These are phyloP conservation scores for Epichloe bromicola DNA, from an alignment of 2,329 filamentous ascomycete species.

Conservation along the genomic window DNA sequence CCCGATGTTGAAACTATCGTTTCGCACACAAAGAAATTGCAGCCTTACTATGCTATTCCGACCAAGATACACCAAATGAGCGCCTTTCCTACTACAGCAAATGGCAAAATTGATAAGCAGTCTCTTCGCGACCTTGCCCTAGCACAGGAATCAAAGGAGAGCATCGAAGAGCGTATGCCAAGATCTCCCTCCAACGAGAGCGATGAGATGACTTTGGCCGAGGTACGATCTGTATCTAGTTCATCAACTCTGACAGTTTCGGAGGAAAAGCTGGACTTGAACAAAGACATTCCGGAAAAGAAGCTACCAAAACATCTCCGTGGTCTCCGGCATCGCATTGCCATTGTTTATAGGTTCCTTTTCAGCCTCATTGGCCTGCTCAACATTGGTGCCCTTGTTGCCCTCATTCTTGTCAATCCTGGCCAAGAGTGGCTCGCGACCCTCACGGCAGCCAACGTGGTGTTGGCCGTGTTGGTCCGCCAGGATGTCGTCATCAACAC, in stretches of 20 bases:
- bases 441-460: slow-evolving; percentile 35
- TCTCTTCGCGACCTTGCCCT: slow-evolving; percentile 24
- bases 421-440: slow-evolving; percentile 25
- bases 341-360: slow-evolving; percentile 42
- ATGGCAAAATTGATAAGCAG: slow-evolving; percentile 44
- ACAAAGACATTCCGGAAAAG: slow-evolving; percentile 26
- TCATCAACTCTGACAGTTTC: slow-evolving; percentile 18
- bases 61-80: slow-evolving; percentile 28
- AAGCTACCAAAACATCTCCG: slow-evolving; percentile 24
- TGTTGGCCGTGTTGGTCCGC: slow-evolving; percentile 36
- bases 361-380: slow-evolving; percentile 39
- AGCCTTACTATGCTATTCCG: slow-evolving; percentile 44
- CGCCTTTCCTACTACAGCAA: slow-evolving; percentile 35
- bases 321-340: slow-evolving; percentile 29
- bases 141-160: slow-evolving; percentile 4
- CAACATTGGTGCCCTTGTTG: slow-evolving; percentile 35
- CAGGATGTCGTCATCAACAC: slow-evolving; percentile 41
- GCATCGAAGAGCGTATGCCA: background rate
- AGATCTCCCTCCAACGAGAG: slow-evolving; percentile 2
- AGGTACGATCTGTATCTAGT: slow-evolving; percentile 18
- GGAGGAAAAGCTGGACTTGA: slow-evolving; percentile 18
- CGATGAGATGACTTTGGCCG: slow-evolving; percentile 12
- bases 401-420: slow-evolving; percentile 23
- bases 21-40: slow-evolving; percentile 25
- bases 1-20: slow-evolving; percentile 25